Evolutionary conservation across 495 filamentous ascomycete genomes (phyloP).

Genomic region (Penicillium longicatenatum): DNA sequence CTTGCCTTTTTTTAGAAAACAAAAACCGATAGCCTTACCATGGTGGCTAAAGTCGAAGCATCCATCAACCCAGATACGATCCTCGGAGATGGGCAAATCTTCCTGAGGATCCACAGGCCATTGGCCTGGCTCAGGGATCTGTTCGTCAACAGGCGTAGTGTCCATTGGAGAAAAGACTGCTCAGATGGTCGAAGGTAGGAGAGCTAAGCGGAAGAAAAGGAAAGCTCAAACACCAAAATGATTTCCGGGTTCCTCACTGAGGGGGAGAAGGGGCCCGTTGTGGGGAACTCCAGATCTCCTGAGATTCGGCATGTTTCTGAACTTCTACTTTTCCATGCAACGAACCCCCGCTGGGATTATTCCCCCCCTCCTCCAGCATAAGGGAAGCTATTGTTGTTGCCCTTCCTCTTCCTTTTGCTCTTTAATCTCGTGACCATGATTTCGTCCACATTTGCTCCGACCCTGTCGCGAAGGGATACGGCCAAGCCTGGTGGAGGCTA

Average conservation of each 20-base stretch:
- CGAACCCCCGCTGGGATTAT: not conserved
- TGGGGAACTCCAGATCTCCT: slow-evolving; percentile 25
- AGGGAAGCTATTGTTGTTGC: not conserved
- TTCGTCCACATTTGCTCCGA: slow-evolving; percentile 39
- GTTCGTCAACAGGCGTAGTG: slow-evolving; percentile 30
- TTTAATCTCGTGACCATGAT: slow-evolving; percentile 28
- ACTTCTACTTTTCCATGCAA: slow-evolving; percentile 5
- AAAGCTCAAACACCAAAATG: slow-evolving; percentile 2
- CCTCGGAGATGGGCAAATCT: slow-evolving; percentile 60
- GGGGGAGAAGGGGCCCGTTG: slow-evolving; percentile 14
- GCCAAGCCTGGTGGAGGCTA: slow-evolving; percentile 36
- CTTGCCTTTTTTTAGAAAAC: not conserved
- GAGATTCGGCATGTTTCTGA: slow-evolving; percentile 12
- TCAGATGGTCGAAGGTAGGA: not conserved
- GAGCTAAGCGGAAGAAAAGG: not conserved
- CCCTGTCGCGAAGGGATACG: slow-evolving; percentile 40
- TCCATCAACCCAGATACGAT: slow-evolving; percentile 94
- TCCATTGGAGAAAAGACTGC: slow-evolving; percentile 14
- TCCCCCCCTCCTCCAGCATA: not conserved
- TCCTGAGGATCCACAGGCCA: slow-evolving; percentile 71
- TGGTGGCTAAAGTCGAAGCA: slow-evolving; percentile 99
- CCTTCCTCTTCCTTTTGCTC: slow-evolving; percentile 6
- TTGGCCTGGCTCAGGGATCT: slow-evolving; percentile 50
- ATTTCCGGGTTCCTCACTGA: not conserved
- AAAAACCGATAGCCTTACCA: slow-evolving; percentile 51